Evolutionary conservation across 2,329 filamentous ascomycete genomes (phyloP).

Genomic region (Nothomitra cinnamomea): DNA sequence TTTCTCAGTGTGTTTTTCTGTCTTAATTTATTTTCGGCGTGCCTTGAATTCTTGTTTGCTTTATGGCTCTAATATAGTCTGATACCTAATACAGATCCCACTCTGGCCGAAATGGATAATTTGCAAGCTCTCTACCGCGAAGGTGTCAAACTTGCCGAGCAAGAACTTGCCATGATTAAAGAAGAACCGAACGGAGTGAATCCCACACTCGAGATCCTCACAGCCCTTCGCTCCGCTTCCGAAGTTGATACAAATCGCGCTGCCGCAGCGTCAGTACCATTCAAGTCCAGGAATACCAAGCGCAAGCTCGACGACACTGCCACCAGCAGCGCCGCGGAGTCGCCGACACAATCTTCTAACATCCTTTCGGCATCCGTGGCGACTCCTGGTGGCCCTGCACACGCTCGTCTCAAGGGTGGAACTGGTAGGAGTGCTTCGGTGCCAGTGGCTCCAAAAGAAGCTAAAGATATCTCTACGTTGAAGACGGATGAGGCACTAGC

Average conservation of each 20-base stretch:
- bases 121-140: constrained; percentile 29
- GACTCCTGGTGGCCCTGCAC: constrained; percentile 15
- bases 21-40: not conserved
- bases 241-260: constrained; percentile 27
- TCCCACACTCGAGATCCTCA: constrained; percentile 31
- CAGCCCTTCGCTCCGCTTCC: constrained; percentile 29
- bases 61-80: not conserved
- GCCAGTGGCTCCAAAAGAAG: constrained; percentile 20
- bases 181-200: constrained; percentile 33
- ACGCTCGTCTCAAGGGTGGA: constrained; percentile 25
- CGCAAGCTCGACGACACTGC: constrained; percentile 21
- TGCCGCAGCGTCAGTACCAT: constrained; percentile 17
- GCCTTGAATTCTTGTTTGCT: not conserved
- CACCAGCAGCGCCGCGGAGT: constrained; percentile 27
- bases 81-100: constrained; percentile 9
- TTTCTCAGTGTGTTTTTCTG: not conserved
- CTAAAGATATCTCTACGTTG: constrained; percentile 21
- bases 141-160: constrained; percentile 28
- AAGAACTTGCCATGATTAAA: constrained; percentile 29
- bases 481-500: constrained; percentile 23
- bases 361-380: constrained; percentile 18
- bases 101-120: constrained; percentile 24
- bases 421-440: constrained; percentile 25
- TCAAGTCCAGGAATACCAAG: constrained; percentile 27
- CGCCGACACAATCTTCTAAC: constrained; percentile 24